Evolutionary conservation across 352 stramenopile genomes (phyloP).

Genomic region (Pythium phragmiticola): DNA sequence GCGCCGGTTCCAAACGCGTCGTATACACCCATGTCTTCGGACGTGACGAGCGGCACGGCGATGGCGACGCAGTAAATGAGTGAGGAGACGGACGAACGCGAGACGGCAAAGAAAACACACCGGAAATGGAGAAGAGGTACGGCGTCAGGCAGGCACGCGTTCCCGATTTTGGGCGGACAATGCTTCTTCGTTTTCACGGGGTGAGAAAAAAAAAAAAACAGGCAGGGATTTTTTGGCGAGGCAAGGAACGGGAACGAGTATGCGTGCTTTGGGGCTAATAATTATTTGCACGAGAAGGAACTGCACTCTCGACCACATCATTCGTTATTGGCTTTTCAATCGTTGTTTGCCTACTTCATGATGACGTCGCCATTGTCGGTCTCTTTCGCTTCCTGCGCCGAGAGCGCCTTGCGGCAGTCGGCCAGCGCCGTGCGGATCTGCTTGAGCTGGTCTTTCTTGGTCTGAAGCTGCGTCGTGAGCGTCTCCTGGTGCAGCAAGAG

Average conservation of each 20-base stretch:
- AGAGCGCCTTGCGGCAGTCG: constrained; percentile 29
- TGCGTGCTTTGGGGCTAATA: constrained; percentile 5
- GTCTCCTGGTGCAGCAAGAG: constrained; percentile 57
- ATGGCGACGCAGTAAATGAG: constrained; percentile 44
- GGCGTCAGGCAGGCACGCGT: too few species aligned
- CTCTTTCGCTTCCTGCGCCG: constrained; percentile 1
- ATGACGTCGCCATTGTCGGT: not conserved
- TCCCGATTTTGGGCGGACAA: constrained; percentile 8
- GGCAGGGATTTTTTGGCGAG: constrained; percentile 6
- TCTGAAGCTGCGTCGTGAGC: constrained; percentile 42
- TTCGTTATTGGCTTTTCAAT: not conserved
- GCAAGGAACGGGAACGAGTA: not conserved
- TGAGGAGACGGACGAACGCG: not conserved
- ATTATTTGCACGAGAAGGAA: constrained; percentile 12
- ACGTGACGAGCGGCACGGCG: constrained; percentile 67
- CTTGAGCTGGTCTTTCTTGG: constrained; percentile 45
- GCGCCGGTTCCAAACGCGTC: constrained; percentile 55
- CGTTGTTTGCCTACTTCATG: not conserved
- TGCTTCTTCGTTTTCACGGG: not conserved
- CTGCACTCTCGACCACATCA: not conserved
- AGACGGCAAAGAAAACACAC: not conserved
- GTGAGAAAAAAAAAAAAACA: not conserved
- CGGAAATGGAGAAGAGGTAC: not conserved
- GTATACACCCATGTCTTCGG: constrained; percentile 65
- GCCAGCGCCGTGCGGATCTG: constrained; percentile 38